phyloP scores from a whole-genome alignment of 2,329 filamentous ascomycete genomes.

The Cladophialophora chaetospira region DNA sequence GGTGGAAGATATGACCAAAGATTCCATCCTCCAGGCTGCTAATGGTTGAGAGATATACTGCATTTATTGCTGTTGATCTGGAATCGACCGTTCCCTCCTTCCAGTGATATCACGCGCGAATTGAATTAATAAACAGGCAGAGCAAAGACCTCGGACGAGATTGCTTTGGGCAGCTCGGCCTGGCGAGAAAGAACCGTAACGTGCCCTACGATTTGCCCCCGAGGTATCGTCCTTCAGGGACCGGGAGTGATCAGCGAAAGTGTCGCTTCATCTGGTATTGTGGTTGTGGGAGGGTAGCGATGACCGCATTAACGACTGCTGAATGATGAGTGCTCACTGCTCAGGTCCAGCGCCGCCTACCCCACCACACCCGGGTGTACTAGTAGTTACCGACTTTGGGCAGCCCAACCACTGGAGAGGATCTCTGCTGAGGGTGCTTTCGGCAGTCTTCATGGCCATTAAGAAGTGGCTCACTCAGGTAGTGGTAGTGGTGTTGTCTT shows the following conservation, averaged over 20 bases:
- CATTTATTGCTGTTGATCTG: background rate
- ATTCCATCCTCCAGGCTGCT: background rate
- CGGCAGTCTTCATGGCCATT: background rate
- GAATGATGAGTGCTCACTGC: no score
- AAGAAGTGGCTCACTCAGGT: background rate
- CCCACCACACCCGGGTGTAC: background rate
- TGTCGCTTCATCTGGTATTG: no score
- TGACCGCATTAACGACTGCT: no score
- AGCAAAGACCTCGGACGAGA: background rate
- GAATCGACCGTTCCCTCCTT: background rate
- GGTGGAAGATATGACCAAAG: slow-evolving; percentile 4
- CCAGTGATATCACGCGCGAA: slow-evolving; percentile 3
- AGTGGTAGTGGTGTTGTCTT: background rate
- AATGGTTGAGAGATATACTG: background rate
- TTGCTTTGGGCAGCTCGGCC: no score
- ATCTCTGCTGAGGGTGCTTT: background rate
- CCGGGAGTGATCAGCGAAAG: no score
- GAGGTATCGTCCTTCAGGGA: background rate
- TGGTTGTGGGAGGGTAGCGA: no score
- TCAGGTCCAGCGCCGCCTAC: background rate
- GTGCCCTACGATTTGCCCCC: no score
- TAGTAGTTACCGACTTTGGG: slow-evolving; percentile 7
- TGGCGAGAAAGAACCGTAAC: no score
- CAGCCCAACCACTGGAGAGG: background rate
- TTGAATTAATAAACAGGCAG: background rate